Evolutionary conservation across 2,329 filamentous ascomycete species (phyloP).

Genomic region (Ascochyta rabiei): DNA sequence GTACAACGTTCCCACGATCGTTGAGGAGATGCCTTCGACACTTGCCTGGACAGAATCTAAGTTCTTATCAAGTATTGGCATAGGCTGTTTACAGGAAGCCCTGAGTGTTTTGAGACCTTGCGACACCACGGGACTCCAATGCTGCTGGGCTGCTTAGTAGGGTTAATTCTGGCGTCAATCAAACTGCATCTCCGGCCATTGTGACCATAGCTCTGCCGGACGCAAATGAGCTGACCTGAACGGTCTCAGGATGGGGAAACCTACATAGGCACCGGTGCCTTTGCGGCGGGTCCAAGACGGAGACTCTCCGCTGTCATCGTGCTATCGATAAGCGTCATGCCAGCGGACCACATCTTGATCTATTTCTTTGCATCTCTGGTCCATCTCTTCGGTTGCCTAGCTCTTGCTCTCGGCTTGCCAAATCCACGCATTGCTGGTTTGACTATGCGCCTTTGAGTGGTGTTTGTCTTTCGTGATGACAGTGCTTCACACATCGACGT

Average conservation of each 20-base stretch:
- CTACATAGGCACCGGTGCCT: not conserved
- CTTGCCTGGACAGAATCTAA: not conserved
- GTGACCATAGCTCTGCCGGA: not conserved
- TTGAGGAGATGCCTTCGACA: not conserved
- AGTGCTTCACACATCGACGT: not conserved
- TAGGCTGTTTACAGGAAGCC: not conserved
- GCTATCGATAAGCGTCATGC: conserved; percentile 16
- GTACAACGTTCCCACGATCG: not conserved
- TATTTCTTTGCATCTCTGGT: not conserved
- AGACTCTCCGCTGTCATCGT: conserved; percentile 4
- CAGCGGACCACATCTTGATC: not conserved
- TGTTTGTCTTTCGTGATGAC: not conserved
- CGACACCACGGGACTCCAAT: not conserved
- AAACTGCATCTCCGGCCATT: not conserved
- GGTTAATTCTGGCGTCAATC: not conserved
- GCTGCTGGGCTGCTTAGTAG: not conserved
- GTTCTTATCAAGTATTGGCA: not conserved
- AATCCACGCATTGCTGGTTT: not conserved
- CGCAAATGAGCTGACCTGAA: not conserved
- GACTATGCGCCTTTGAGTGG: not conserved
- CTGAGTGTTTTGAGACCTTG: not conserved
- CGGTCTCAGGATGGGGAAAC: not conserved
- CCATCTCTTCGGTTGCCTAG: not conserved
- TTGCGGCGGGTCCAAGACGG: conserved; percentile 4
- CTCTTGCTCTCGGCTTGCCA: not conserved